Evolutionary conservation across 2,329 filamentous ascomycete genomes (phyloP).

Genomic region (Colletotrichum eremochloae): DNA sequence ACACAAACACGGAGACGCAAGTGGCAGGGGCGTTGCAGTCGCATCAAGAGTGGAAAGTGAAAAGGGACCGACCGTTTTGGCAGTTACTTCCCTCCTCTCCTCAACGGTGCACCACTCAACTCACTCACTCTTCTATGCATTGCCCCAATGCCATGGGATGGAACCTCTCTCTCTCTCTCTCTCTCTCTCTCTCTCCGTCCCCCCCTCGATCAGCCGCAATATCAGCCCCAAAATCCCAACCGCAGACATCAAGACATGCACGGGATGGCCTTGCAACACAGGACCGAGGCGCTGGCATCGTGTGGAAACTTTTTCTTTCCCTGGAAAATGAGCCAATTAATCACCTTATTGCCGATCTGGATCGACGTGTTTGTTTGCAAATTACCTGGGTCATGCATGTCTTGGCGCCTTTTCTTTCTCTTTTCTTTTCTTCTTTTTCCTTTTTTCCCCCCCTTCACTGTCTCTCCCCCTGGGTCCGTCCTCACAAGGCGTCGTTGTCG

Average conservation of each 20-base stretch:
- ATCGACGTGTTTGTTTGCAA: slow-evolving; percentile 36
- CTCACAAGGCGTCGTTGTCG: background rate
- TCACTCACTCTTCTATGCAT: too few species aligned
- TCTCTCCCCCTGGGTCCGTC: background rate
- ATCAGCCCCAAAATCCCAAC: too few species aligned
- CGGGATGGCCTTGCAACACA: slow-evolving; percentile 13
- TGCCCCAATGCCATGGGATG: too few species aligned
- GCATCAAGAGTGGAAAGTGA: slow-evolving; percentile 1
- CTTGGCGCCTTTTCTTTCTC: background rate
- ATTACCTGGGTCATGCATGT: slow-evolving; percentile 34
- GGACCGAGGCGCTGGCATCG: background rate
- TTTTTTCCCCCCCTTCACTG: background rate
- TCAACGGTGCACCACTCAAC: too few species aligned
- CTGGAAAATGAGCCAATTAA: slow-evolving; percentile 37
- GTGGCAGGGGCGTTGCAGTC: background rate
- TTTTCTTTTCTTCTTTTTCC: background rate
- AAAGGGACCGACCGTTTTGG: background rate
- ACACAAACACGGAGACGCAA: background rate
- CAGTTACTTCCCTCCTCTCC: too few species aligned
- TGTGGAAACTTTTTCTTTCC: background rate
- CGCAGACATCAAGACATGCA: too few species aligned
- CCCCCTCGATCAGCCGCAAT: background rate
- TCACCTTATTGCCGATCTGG: slow-evolving; percentile 30
- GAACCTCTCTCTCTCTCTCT: background rate
- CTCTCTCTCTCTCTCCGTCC: background rate